Evolutionary conservation across 2,329 filamentous ascomycete species (phyloP), one percentile per base, ranked within the genome.

Genomic region (Phoma sp.): DNA sequence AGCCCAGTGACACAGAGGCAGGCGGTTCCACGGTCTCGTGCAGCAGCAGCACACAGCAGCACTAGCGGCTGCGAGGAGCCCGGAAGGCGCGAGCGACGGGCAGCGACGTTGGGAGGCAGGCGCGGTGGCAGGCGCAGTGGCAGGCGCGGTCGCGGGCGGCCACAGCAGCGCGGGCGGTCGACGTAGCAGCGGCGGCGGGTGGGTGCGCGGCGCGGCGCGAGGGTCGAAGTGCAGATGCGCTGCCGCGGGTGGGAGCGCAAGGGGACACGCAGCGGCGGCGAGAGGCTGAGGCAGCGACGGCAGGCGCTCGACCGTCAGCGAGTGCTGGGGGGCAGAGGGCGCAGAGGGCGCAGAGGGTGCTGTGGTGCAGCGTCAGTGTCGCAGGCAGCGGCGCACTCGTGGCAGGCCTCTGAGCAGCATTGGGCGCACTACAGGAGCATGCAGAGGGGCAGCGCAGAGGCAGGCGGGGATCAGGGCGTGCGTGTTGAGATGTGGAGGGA

Each of bases 311-410:
- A n/a, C n/a, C n/a, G n/a, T n/a, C n/a, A n/a, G n/a, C n/a, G 18
- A 7, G 47, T 28, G 26, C 36, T 20, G 36, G 42, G 11, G 30
- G 32, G 23, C 36, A 15, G 17, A 11, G 25, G 37, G 32, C 34
- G 29, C 33, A 40, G 26, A 17, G 53, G 38, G 33, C 18, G 52
- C 23, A 37, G 52, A 57, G 61, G 53, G 64, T 42, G 47, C n/a
- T n/a, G 43, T 37, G 32, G 57, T 39, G 57, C 53, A 54, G 68
- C 62, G 65, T 69, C 68, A 68, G 66, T 64, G 68, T 69, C 66
- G 66, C 67, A 66, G 60, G 58, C 61, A 70, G 66, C 67, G 64
- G 49, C 49, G 42, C 69, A 61, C 68, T 61, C 67, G 64, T 38
- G 57, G 61, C 59, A 55, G 63, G 60, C 55, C 56, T 53, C 33